Base-by-base conservation (phyloP, 805 yeast genomes). In the Kockiozyma suomiensis region DNA sequence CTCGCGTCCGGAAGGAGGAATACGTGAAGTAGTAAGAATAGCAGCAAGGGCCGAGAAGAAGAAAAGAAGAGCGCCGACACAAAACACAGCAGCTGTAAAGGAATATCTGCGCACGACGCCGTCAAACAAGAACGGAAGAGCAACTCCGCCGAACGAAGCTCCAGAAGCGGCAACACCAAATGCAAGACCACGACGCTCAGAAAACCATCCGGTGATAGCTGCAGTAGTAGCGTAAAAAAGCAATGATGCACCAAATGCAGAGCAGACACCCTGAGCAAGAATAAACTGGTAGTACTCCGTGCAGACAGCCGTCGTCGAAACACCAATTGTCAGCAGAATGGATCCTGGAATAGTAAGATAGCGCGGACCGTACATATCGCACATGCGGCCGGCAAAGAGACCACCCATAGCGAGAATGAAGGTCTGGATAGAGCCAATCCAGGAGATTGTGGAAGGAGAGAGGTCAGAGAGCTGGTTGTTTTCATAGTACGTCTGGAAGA, bases 11-110 rank as follows among this genome's bases (percentile, higher is more conserved):
- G 54, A 30, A 4, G 67, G 67, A n/a, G 67, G 54, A 21, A 74
- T 61, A 26, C 77, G 64, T 3, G 72, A 61, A 30, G 63, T 67
- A 21, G 72, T 54, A 25, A 69, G 54, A 7, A 68, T 23, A 13
- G 67, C 68, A 32, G 74, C 58, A 15, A 70, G 48, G 6, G 58
- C 50, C n/a, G 67, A 54, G 15, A 74, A 73, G 0, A 62, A 74
- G 17, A 75, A 64, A 46, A 78, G 72, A n/a, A 82, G 70, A 59
- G 82, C 77, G 0, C 82, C 82, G 50, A 82, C 70, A 19, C 76
- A 74, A 52, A 85, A 74, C 47, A 81, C 75, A 1, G 84, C 79
- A 85, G 85, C 82, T 7, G 72, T 74, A 64, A 80, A 82, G 0
- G 86, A 85, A 19, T 81, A 74, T n/a, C 70, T 66, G 6, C 68